phyloP scores from a whole-genome alignment of 73 alveolate genomes.

The Paramecium octaurelia region DNA sequence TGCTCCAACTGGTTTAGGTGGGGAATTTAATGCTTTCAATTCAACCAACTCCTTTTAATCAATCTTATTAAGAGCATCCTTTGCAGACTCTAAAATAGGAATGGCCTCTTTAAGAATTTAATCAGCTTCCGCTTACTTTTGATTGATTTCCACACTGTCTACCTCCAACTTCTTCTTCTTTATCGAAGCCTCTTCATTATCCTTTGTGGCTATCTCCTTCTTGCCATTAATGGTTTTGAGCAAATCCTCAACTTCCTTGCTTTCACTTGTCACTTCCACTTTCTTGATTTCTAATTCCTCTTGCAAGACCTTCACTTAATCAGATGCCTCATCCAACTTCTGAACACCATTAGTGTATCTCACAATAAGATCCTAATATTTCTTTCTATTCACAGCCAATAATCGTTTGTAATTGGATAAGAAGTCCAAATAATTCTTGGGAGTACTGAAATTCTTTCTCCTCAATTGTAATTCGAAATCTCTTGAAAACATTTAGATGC shows the following conservation, averaged over 20 bases:
- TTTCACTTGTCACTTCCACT: constrained; percentile 78
- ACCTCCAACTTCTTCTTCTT: constrained; percentile 76
- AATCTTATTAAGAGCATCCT: constrained; percentile 89
- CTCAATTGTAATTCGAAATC: constrained; percentile 91
- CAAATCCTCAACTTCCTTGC: constrained; percentile 74
- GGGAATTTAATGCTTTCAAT: constrained; percentile 86
- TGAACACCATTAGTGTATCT: constrained; percentile 93
- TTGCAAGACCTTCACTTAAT: constrained; percentile 85
- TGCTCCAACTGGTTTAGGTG: constrained; percentile 79
- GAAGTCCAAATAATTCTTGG: constrained; percentile 97
- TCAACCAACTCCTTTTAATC: constrained; percentile 88
- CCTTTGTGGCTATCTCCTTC: constrained; percentile 73
- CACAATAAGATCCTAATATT: constrained; percentile 77
- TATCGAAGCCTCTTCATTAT: constrained; percentile 73
- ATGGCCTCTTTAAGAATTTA: constrained; percentile 77
- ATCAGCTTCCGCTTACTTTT: constrained; percentile 76
- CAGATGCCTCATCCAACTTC: constrained; percentile 91
- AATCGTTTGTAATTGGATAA: constrained; percentile 82
- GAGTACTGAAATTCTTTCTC: constrained; percentile 98
- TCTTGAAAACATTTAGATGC: constrained; percentile 80
- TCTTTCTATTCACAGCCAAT: constrained; percentile 78
- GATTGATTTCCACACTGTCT: constrained; percentile 70
- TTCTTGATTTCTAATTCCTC: constrained; percentile 78
- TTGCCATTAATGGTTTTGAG: constrained; percentile 80
- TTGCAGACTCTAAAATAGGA: constrained; percentile 96